phyloP scores from a whole-genome alignment of 176 grass and related monocot species.

The Juncus effusus region DNA sequence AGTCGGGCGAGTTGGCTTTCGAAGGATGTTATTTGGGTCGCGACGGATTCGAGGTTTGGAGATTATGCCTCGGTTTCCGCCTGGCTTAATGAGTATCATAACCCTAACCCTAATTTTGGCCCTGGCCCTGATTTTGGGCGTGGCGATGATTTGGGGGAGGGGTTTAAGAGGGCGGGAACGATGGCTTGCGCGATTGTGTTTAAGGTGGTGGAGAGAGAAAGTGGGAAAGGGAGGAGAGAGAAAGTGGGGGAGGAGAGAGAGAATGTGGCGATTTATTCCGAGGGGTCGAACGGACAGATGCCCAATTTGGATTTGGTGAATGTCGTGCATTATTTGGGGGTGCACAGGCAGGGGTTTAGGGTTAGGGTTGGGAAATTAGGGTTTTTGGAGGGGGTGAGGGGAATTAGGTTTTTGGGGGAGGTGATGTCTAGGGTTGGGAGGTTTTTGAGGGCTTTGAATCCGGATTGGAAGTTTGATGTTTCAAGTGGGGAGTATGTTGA shows the following conservation, averaged over 20 bases:
- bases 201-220: slow-evolving; percentile 41
- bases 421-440: no score
- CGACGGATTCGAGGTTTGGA: slow-evolving; percentile 79
- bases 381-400: no score
- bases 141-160: no score
- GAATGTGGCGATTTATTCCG: slow-evolving; percentile 70
- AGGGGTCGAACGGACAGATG: slow-evolving; percentile 99
- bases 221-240: slow-evolving; percentile 14
- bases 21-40: no score
- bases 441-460: no score
- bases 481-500: no score
- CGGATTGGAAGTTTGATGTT: no score
- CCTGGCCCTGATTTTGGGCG: slow-evolving; percentile 15
- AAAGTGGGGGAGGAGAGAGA: slow-evolving; percentile 55
- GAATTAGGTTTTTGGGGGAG: no score
- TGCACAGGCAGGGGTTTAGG: slow-evolving; percentile 88
- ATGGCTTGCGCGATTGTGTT: slow-evolving; percentile 80
- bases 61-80: slow-evolving; percentile 71
- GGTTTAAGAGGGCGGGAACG: slow-evolving; percentile 90
- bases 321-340: slow-evolving; percentile 91
- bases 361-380: slow-evolving; percentile 45
- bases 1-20: slow-evolving; percentile 24
- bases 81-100: slow-evolving; percentile 45
- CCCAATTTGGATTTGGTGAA: slow-evolving; percentile 95
- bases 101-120: slow-evolving; percentile 34